phyloP scores from a whole-genome alignment of 2,329 filamentous ascomycete genomes.

The Beauveria rudraprayagi region DNA sequence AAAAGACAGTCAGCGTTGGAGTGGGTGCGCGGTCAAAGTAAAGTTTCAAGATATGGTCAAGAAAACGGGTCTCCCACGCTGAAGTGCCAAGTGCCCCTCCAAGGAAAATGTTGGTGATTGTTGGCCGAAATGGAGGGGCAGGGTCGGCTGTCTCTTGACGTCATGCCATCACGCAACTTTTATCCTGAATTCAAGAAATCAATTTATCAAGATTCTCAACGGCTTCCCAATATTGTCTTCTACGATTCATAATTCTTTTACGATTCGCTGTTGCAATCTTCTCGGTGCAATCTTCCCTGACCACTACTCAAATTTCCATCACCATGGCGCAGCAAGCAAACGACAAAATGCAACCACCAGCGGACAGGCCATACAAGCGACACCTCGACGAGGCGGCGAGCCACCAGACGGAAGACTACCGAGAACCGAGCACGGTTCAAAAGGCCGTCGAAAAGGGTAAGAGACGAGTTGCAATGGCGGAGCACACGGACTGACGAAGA shows the following conservation, averaged over 20 bases:
- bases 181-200: not conserved
- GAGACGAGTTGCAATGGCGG: not conserved
- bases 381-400: conserved; percentile 8
- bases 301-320: not conserved
- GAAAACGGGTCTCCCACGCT: not conserved
- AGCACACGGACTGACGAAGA: not conserved
- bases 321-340: not conserved
- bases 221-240: too few relatives aligned
- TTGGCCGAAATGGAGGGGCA: conserved; percentile 7
- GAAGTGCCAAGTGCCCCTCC: conserved; percentile 8
- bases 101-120: conserved; percentile 6
- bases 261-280: too few relatives aligned
- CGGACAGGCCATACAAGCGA: conserved; percentile 8
- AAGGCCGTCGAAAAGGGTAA: conserved; percentile 1
- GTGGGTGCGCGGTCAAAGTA: not conserved
- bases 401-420: not conserved
- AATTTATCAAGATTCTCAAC: not conserved
- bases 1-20: not conserved
- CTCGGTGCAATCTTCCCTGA: too few relatives aligned
- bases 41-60: not conserved
- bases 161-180: conserved; percentile 5
- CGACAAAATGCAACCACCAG: not conserved
- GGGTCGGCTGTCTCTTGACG: conserved; percentile 9
- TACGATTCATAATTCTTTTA: not conserved
- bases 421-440: not conserved